Evolutionary conservation across 106 monocot species (phyloP), one percentile per base, ranked within the genome.

Genomic region (Dendrobium nobile): DNA sequence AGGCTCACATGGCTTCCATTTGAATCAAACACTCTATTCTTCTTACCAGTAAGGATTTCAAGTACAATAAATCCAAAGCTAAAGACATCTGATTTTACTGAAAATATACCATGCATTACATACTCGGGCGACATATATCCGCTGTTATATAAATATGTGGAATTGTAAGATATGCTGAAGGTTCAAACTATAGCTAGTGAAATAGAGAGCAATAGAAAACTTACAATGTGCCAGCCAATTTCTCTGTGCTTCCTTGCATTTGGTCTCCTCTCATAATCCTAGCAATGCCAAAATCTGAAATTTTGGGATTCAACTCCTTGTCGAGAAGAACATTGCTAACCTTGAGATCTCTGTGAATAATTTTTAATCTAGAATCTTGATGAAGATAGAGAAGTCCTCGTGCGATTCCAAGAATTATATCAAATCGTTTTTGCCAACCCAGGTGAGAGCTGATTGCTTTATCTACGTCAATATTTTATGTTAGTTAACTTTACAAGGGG

Each of bases 171-270:
- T 33, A 11, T 82, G 84, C 56, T 59, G 75, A 3, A 24, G 84
- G 84, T 56, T 88, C 85, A 26, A 82, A 83, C 59, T 84, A 79
- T 24, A 86, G 85, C 45, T 85, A 84, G 65, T 86, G 89, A 79
- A 86, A 83, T 16, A 15, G 0, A 31, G 68, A 20, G 26, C 31
- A 9, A 28, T 31, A 78, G 3, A 26, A 28, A 31, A 9, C 67
- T 67, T 67, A 67, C 67, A 31, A 67, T 67, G 67, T 67, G 28
- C 67, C 67, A 31, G 8, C 28, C 9, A 67, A 10, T 67, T 11
- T 24, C 28, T 31, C 28, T 8, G 68, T 68, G 33, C 89, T 70
- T 31, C 37, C 70, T 70, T 70, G 31, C 33, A 33, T 70, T 70
- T 70, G 31, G 9, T 70, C 33, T 9, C 27, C 33, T 13, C 20